Conservation (phyloP, 2,329 filamentous ascomycete species). For the Cercospora nicotianae region DNA sequence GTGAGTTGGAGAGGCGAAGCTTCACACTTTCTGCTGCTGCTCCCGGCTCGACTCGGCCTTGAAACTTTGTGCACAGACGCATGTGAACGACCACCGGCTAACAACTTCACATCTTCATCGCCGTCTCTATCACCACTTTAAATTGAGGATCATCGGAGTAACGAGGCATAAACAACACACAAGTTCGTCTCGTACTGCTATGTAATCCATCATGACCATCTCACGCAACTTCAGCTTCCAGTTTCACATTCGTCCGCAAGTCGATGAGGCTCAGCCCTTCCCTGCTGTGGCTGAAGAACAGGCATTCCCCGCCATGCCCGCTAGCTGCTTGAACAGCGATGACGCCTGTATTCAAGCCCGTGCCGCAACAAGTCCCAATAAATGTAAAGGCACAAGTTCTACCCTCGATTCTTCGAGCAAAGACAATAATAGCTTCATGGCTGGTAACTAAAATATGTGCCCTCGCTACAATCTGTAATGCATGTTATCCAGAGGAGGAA, state of each 20-base stretch:
- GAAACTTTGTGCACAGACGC: constrained; percentile 3
- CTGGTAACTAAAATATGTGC: too few relatives aligned
- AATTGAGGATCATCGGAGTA: too few relatives aligned
- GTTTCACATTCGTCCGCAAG: neutral
- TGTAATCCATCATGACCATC: neutral
- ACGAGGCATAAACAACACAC: too few relatives aligned
- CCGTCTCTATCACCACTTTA: neutral
- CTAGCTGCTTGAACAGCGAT: neutral
- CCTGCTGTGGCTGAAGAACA: neutral
- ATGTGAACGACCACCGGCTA: neutral
- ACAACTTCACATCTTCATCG: neutral
- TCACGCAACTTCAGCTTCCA: neutral
- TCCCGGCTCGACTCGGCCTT: neutral
- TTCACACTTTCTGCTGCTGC: neutral
- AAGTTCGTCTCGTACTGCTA: neutral
- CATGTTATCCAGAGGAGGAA: too few relatives aligned
- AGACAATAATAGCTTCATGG: too few relatives aligned
- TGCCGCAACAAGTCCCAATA: too few relatives aligned
- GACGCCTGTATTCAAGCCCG: too few relatives aligned
- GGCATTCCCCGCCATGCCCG: neutral
- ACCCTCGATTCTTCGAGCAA: too few relatives aligned
- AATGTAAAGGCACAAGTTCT: too few relatives aligned
- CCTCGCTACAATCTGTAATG: too few relatives aligned
- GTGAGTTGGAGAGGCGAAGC: neutral
- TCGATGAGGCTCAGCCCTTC: neutral